Percentiles rank a stretch among this genome's conserved stretches.
These are phyloP conservation scores for Linum lewisii DNA, from an alignment of 345 rosid genomes.

Conservation along the genomic window DNA sequence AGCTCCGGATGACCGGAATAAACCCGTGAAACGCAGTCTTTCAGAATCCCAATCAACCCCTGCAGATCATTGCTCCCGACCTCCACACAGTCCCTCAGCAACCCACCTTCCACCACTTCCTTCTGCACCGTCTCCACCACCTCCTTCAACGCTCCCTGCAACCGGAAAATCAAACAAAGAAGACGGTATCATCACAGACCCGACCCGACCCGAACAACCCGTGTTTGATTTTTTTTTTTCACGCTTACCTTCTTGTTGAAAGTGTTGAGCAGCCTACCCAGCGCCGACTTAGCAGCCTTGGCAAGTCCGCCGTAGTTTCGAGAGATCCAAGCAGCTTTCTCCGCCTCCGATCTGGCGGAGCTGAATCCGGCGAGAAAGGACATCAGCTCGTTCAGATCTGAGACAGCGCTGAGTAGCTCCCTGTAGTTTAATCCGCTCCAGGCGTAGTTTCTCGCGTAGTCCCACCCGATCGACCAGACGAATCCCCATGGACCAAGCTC, in stretches of 20 bases:
- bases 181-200: too few relatives aligned
- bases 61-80: constrained; percentile 53
- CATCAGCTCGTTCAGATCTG: constrained; percentile 55
- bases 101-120: constrained; percentile 58
- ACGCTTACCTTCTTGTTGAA: constrained; percentile 47
- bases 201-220: not conserved
- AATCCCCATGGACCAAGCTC: constrained; percentile 35
- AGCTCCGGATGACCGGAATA: constrained; percentile 10
- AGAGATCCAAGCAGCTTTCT: constrained; percentile 40
- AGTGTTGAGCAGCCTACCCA: constrained; percentile 38
- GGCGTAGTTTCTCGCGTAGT: constrained; percentile 62
- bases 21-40: constrained; percentile 35
- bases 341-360: constrained; percentile 36
- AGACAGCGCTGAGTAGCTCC: constrained; percentile 41
- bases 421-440: constrained; percentile 47
- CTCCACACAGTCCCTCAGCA: constrained; percentile 66
- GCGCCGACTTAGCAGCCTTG: constrained; percentile 33
- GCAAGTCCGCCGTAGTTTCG: constrained; percentile 43
- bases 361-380: constrained; percentile 32
- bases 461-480: constrained; percentile 71
- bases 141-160: constrained; percentile 61
- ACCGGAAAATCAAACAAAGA: not conserved
- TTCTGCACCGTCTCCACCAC: constrained; percentile 42
- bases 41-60: constrained; percentile 49
- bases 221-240: too few relatives aligned